These are phyloP conservation scores for Turritis glabra DNA, from an alignment of 345 rosid species.

Conservation along the genomic window DNA sequence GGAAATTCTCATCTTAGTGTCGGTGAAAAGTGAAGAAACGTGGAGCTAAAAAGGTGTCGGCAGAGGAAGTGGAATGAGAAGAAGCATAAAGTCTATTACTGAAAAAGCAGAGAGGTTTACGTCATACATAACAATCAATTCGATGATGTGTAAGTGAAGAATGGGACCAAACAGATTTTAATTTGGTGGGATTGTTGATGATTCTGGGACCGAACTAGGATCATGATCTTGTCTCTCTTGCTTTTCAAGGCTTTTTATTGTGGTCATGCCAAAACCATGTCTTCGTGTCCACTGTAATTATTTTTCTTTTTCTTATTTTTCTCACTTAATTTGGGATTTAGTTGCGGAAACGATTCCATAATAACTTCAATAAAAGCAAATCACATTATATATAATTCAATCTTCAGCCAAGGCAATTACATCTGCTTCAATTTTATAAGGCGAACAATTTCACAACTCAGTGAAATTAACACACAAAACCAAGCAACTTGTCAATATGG, in stretches of 20 bases:
- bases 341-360: neutral
- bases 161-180: conserved; percentile 32
- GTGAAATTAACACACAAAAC: neutral
- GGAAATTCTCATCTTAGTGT: conserved; percentile 23
- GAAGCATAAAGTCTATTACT: neutral
- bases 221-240: conserved; percentile 34
- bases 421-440: neutral
- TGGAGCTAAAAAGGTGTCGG: conserved; percentile 32
- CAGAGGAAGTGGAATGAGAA: conserved; percentile 30
- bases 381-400: neutral
- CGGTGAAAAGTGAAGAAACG: conserved; percentile 35
- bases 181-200: conserved; percentile 28
- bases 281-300: neutral
- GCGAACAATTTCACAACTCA: neutral
- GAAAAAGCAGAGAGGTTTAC: conserved; percentile 17
- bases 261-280: conserved; percentile 4
- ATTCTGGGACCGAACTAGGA: conserved; percentile 36
- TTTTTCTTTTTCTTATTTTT: neutral
- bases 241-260: conserved; percentile 9
- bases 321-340: neutral
- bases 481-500: neutral
- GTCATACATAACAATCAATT: conserved; percentile 26
- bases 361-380: neutral
- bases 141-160: conserved; percentile 25
- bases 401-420: neutral